Percentiles rank a stretch among this genome's conserved stretches.
These are phyloP conservation scores for Kodamaea derodonti DNA, from an alignment of 1,139 yeast species.

Conservation along the genomic window DNA sequence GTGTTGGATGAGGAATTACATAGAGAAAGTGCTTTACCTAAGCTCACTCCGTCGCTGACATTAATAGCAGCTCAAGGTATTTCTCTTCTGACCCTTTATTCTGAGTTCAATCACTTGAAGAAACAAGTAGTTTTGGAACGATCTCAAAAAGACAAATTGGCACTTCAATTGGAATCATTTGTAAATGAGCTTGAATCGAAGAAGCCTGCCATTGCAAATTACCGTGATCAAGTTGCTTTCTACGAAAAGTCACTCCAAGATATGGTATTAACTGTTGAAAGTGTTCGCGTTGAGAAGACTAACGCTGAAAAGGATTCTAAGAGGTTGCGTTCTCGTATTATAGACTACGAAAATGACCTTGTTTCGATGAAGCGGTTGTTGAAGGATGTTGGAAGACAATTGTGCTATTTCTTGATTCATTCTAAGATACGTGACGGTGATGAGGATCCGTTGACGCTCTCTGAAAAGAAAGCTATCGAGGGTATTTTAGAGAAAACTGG, in stretches of 20 bases:
- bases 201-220: slow-evolving; percentile 70
- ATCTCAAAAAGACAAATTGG: slow-evolving; percentile 66
- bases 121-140: slow-evolving; percentile 68
- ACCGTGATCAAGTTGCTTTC: slow-evolving; percentile 54
- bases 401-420: slow-evolving; percentile 69
- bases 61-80: slow-evolving; percentile 51
- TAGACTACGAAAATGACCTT: slow-evolving; percentile 39
- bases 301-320: slow-evolving; percentile 38
- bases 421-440: slow-evolving; percentile 51
- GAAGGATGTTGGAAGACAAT: slow-evolving; percentile 74
- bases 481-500: slow-evolving; percentile 38
- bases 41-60: slow-evolving; percentile 35
- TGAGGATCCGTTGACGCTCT: slow-evolving; percentile 53
- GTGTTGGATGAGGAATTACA: slow-evolving; percentile 40
- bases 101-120: slow-evolving; percentile 64
- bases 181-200: slow-evolving; percentile 74
- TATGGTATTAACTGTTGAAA: slow-evolving; percentile 36
- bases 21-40: slow-evolving; percentile 26
- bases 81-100: slow-evolving; percentile 63
- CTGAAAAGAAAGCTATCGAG: slow-evolving; percentile 55
- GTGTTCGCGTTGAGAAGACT: slow-evolving; percentile 33
- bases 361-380: slow-evolving; percentile 52
- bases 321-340: slow-evolving; percentile 31
- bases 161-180: slow-evolving; percentile 66
- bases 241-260: slow-evolving; percentile 38